Evolutionary conservation across 2,329 filamentous ascomycete genomes (phyloP).

Genomic region (Aspergillus neotritici): DNA sequence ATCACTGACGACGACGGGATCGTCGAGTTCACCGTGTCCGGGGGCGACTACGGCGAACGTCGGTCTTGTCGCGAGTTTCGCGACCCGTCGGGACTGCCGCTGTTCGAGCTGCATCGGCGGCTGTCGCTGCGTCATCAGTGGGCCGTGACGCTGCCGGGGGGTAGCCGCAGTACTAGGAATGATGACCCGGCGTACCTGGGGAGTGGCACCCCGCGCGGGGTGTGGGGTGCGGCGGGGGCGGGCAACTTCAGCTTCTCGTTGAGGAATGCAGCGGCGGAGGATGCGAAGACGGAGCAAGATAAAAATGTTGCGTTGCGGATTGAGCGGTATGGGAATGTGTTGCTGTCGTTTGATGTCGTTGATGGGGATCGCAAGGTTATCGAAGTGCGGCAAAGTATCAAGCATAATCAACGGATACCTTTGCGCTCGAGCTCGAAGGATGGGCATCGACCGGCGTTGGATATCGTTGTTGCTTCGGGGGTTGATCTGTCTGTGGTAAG

Average conservation of each 20-base stretch:
- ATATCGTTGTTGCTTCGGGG: constrained; percentile 18
- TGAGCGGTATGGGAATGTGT: constrained; percentile 12
- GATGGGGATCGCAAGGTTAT: constrained; percentile 19
- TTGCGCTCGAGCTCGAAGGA: constrained; percentile 13
- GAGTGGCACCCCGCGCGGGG: constrained; percentile 4
- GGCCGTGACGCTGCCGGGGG: constrained; percentile 21
- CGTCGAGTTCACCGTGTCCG: constrained; percentile 22
- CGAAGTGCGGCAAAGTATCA: constrained; percentile 15
- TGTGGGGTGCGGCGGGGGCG: constrained; percentile 4
- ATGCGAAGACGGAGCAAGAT: constrained; percentile 13
- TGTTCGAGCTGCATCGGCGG: constrained; percentile 22
- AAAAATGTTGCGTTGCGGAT: constrained; percentile 15
- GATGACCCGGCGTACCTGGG: constrained; percentile 12
- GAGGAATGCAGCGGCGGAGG: constrained; percentile 18
- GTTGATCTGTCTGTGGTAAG: constrained; percentile 24
- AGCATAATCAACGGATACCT: constrained; percentile 14
- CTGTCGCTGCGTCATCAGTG: constrained; percentile 12
- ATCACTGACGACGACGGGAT: constrained; percentile 17
- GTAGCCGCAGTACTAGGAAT: background rate
- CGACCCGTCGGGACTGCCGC: constrained; percentile 23
- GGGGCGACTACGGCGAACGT: constrained; percentile 17
- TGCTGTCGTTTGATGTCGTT: constrained; percentile 16
- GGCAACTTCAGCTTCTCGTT: constrained; percentile 18
- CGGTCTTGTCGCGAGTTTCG: constrained; percentile 24
- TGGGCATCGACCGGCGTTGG: constrained; percentile 21